These are phyloP conservation scores for Knoxia roxburghii DNA, from an alignment of 257 asterid species.

Conservation along the genomic window DNA sequence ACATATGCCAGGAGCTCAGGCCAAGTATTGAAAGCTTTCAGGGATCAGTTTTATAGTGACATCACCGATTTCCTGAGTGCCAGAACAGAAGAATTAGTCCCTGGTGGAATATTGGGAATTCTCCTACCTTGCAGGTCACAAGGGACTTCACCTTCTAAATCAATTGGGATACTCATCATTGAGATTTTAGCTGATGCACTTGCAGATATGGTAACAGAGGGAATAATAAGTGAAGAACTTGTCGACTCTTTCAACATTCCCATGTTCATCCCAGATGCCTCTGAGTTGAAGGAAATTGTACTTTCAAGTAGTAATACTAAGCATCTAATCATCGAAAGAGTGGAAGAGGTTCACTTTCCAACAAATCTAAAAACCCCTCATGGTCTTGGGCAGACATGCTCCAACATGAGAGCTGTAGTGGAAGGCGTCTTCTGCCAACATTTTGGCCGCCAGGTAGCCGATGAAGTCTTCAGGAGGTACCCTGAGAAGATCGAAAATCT, in stretches of 20 bases:
- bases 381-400: too few species aligned
- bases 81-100: slow-evolving; percentile 8
- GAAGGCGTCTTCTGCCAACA: neutral
- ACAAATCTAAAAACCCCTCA: neutral
- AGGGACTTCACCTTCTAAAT: neutral
- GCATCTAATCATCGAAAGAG: slow-evolving; percentile 18
- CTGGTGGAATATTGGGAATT: slow-evolving; percentile 9
- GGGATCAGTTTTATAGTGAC: slow-evolving; percentile 1
- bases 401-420: neutral
- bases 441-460: slow-evolving; percentile 1
- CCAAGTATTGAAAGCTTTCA: neutral
- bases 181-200: slow-evolving; percentile 3
- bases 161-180: neutral
- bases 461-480: slow-evolving; percentile 4
- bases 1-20: slow-evolving; percentile 4
- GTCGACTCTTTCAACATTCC: slow-evolving; percentile 37
- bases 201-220: slow-evolving; percentile 16
- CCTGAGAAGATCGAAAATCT: slow-evolving; percentile 2
- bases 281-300: slow-evolving; percentile 20
- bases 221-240: slow-evolving; percentile 21
- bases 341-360: slow-evolving; percentile 6
- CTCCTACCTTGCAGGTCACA: neutral
- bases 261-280: slow-evolving; percentile 21
- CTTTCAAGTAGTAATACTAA: slow-evolving; percentile 22
- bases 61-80: slow-evolving; percentile 2